Conservation (phyloP, 140 eudicot genomes). For the Oenanthe javanica region DNA sequence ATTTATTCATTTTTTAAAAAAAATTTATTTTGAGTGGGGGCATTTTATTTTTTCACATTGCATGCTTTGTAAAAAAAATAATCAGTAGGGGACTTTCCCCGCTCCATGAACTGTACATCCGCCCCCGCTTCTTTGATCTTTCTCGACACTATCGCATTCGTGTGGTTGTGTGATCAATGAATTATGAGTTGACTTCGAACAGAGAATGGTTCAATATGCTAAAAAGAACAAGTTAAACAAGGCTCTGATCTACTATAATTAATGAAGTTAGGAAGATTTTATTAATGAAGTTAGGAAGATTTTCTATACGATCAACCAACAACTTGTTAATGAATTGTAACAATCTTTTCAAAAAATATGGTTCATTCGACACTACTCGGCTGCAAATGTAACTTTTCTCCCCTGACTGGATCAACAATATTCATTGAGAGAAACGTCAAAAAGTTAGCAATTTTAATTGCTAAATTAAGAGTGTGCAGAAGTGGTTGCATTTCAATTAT, state of each 20-base stretch:
- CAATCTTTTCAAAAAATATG: no score
- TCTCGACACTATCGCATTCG: neutral
- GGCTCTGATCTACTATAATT: neutral
- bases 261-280: no score
- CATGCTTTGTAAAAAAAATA: no score
- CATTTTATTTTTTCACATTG: no score
- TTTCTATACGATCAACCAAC: neutral
- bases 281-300: neutral
- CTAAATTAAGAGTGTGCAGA: neutral
- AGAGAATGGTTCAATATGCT: neutral
- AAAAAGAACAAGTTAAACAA: neutral
- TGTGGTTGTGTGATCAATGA: neutral
- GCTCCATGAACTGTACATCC: no score
- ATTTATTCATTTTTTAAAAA: no score
- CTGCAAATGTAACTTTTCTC: no score
- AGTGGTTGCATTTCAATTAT: neutral
- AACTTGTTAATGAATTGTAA: neutral
- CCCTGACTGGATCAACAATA: no score
- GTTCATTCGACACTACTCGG: no score
- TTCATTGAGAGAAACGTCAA: neutral
- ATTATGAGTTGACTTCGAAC: neutral
- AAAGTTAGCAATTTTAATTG: neutral
- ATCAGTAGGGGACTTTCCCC: no score
- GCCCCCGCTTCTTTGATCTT: no score
- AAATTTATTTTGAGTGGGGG: no score